phyloP scores from a whole-genome alignment of 108 stramenopile genomes.

The Nitzschia putrida region DNA sequence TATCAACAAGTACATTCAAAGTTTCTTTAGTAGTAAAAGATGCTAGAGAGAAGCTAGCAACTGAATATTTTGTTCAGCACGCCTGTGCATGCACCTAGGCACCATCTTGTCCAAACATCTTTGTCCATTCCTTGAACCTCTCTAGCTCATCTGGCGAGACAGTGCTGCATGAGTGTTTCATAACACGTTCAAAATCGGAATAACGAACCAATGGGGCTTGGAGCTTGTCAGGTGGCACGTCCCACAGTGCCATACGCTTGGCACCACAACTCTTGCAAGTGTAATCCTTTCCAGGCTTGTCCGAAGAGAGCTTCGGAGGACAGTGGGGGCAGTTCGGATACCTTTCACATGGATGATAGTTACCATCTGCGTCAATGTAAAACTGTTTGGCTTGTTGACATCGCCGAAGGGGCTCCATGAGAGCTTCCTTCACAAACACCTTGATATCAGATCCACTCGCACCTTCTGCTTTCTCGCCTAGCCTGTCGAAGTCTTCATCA shows the following conservation, averaged over 20 bases:
- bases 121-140: constrained; percentile 94
- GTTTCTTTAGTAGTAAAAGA: no score
- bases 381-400: constrained; percentile 97
- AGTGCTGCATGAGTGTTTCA: constrained; percentile 75
- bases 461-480: constrained; percentile 85
- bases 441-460: constrained; percentile 93
- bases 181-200: constrained; percentile 77
- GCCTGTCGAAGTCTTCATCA: constrained; percentile 78
- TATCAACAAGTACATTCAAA: no score
- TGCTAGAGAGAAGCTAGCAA: neutral
- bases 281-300: constrained; percentile 65
- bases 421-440: constrained; percentile 94
- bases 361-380: constrained; percentile 51
- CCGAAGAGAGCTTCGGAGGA: constrained; percentile 83
- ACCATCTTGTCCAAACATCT: constrained; percentile 97
- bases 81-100: constrained; percentile 40
- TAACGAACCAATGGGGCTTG: constrained; percentile 70
- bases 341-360: constrained; percentile 68
- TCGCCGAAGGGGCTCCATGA: constrained; percentile 94
- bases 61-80: neutral
- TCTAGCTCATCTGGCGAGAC: constrained; percentile 93
- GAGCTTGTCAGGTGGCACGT: constrained; percentile 84
- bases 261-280: constrained; percentile 89
- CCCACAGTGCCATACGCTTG: constrained; percentile 89
- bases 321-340: constrained; percentile 93